A percentile compares a stretch with the other conserved stretches of the same genome.
Conservation (phyloP, 129 eudicot species). For the Pulicaria dysenterica region DNA sequence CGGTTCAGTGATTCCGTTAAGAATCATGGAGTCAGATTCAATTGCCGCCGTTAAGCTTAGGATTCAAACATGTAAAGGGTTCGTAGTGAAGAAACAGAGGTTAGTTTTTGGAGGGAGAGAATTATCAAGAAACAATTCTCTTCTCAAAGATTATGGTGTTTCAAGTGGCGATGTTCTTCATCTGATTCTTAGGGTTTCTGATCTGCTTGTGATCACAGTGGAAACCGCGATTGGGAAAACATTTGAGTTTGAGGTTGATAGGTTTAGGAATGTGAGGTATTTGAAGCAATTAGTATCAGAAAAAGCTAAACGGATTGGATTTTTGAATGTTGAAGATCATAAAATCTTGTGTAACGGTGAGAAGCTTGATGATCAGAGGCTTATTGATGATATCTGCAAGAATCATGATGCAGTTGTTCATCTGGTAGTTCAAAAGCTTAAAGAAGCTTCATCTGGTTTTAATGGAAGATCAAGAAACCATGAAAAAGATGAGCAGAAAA, state of each 20-base stretch:
- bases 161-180: conserved; percentile 61
- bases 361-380: conserved; percentile 65
- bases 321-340: conserved; percentile 47
- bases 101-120: conserved; percentile 72
- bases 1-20: conserved; percentile 63
- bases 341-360: conserved; percentile 56
- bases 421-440: conserved; percentile 54
- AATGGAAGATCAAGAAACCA: conserved; percentile 41
- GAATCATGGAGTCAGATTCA: conserved; percentile 77
- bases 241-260: conserved; percentile 63
- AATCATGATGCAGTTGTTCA: conserved; percentile 50
- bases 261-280: conserved; percentile 55
- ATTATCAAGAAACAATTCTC: conserved; percentile 58
- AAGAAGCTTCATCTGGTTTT: conserved; percentile 40
- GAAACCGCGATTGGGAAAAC: conserved; percentile 53
- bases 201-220: conserved; percentile 55
- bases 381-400: conserved; percentile 62
- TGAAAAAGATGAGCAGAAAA: conserved; percentile 40
- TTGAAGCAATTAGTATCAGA: conserved; percentile 52
- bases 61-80: conserved; percentile 72
- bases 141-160: conserved; percentile 70
- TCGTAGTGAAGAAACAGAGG: conserved; percentile 68
- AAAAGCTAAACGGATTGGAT: conserved; percentile 46
- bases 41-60: conserved; percentile 64
- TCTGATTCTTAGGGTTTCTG: conserved; percentile 58